Percentiles rank a stretch among this genome's conserved stretches.
phyloP scores from a whole-genome alignment of 2,329 filamentous ascomycete genomes.

The Nemania sp. region DNA sequence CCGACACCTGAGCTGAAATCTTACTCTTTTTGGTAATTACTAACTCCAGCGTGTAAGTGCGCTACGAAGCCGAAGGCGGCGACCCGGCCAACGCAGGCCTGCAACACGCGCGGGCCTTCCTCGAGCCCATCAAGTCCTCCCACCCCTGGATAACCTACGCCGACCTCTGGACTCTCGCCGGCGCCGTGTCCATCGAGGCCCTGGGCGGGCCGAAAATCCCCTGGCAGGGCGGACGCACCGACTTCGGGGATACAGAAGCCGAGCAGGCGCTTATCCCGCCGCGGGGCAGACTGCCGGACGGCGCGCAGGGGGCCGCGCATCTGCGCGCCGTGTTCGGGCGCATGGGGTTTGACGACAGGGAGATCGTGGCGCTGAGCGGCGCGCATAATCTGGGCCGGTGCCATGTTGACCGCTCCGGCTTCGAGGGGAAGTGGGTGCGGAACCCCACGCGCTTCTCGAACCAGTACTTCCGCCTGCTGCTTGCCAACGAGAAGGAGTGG shows the following conservation, averaged over 20 bases:
- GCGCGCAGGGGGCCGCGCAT: conserved; percentile 80
- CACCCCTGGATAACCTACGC: conserved; percentile 75
- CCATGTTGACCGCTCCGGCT: conserved; percentile 50
- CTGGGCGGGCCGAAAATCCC: conserved; percentile 69
- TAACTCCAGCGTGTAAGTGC: too few relatives aligned
- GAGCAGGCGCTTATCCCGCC: conserved; percentile 62
- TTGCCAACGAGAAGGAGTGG: conserved; percentile 51
- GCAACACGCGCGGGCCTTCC: conserved; percentile 71
- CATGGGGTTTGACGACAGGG: conserved; percentile 96
- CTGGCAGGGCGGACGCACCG: conserved; percentile 70
- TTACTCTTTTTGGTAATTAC: too few relatives aligned
- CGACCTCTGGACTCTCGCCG: conserved; percentile 74
- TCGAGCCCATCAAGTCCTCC: conserved; percentile 70
- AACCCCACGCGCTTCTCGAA: conserved; percentile 55
- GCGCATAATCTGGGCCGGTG: conserved; percentile 89
- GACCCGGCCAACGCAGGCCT: conserved; percentile 74
- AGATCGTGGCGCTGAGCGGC: conserved; percentile 90
- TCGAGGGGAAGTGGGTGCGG: conserved; percentile 54
- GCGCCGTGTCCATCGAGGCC: conserved; percentile 67
- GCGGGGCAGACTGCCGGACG: conserved; percentile 77
- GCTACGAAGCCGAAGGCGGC: conserved; percentile 72
- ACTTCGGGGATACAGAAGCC: conserved; percentile 63
- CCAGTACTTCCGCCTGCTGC: conserved; percentile 53
- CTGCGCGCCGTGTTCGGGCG: conserved; percentile 90
- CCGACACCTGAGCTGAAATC: too few relatives aligned